Percentiles rank a stretch among this genome's conserved stretches.
Conservation (phyloP, 306 rosid genomes). For the Castanea mollissima region DNA sequence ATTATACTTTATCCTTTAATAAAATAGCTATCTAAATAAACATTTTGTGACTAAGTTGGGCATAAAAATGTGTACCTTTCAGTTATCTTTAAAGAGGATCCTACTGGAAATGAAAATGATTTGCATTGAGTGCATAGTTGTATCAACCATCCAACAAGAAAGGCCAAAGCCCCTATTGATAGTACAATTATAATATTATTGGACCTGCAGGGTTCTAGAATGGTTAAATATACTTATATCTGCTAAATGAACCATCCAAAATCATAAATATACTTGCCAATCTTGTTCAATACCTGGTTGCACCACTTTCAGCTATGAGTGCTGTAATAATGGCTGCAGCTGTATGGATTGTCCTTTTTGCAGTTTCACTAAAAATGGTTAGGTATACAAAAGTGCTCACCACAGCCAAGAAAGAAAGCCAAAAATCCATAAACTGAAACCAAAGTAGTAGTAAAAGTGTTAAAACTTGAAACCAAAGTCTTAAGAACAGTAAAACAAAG, state of each 20-base stretch:
- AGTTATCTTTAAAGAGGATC: neutral
- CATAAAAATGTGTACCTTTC: neutral
- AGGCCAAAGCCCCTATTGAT: slow-evolving; percentile 10
- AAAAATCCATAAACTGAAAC: slow-evolving; percentile 23
- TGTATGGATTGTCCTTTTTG: slow-evolving; percentile 10
- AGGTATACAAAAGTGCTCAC: slow-evolving; percentile 20
- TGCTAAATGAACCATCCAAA: neutral
- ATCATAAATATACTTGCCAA: too few species aligned
- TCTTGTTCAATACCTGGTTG: slow-evolving; percentile 5
- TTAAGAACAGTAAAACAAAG: neutral
- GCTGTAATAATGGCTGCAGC: neutral
- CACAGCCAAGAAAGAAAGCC: slow-evolving; percentile 11
- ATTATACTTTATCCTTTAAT: neutral
- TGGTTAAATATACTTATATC: neutral
- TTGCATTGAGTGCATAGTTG: neutral
- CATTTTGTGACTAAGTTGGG: neutral
- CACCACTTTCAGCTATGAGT: slow-evolving; percentile 2
- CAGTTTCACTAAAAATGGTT: neutral
- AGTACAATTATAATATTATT: slow-evolving; percentile 7
- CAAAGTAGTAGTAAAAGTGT: neutral
- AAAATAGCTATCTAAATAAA: neutral
- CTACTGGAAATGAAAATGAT: neutral
- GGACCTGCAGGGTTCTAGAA: neutral
- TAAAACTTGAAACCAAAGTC: neutral
- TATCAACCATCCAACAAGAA: slow-evolving; percentile 11